Evolutionary conservation across 116 monocot genomes (phyloP).

Genomic region (Trichopus zeylanicus): DNA sequence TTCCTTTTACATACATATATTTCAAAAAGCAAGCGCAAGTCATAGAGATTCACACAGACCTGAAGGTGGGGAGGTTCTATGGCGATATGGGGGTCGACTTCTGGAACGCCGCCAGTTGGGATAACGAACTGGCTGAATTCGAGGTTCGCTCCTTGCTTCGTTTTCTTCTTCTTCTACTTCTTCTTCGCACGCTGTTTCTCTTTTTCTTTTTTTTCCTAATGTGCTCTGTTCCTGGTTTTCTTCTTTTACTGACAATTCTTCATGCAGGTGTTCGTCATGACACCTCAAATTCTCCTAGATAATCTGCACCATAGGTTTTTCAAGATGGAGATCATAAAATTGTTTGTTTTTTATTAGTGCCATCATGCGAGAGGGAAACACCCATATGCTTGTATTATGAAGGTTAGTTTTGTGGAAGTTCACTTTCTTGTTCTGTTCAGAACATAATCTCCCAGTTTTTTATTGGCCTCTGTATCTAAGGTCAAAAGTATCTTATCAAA

Average conservation of each 20-base stretch:
- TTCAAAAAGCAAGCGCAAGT: constrained; percentile 57
- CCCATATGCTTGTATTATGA: constrained; percentile 71
- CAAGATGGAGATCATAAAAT: constrained; percentile 33
- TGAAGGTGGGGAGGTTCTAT: constrained; percentile 52
- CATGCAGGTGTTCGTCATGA: constrained; percentile 62
- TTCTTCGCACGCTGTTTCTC: neutral
- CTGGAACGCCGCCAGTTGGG: constrained; percentile 40
- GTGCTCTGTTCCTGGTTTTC: neutral
- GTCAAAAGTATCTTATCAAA: too few species aligned
- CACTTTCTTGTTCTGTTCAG: neutral
- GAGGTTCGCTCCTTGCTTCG: constrained; percentile 23
- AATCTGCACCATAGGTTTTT: constrained; percentile 48
- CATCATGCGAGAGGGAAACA: constrained; percentile 51
- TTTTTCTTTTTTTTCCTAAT: neutral
- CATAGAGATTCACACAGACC: constrained; percentile 46
- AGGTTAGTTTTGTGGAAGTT: constrained; percentile 12
- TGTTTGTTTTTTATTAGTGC: constrained; percentile 71
- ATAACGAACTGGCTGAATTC: constrained; percentile 20
- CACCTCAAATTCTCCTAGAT: constrained; percentile 58
- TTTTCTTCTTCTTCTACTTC: neutral
- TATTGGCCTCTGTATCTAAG: too few species aligned
- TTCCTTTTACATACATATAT: too few species aligned
- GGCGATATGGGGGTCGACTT: constrained; percentile 76
- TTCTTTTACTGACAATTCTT: neutral
- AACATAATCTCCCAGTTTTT: neutral